A percentile compares a stretch with the other conserved stretches of the same genome.
phyloP scores from a whole-genome alignment of 441 rosid genomes.

The Pelargonium citronellum region DNA sequence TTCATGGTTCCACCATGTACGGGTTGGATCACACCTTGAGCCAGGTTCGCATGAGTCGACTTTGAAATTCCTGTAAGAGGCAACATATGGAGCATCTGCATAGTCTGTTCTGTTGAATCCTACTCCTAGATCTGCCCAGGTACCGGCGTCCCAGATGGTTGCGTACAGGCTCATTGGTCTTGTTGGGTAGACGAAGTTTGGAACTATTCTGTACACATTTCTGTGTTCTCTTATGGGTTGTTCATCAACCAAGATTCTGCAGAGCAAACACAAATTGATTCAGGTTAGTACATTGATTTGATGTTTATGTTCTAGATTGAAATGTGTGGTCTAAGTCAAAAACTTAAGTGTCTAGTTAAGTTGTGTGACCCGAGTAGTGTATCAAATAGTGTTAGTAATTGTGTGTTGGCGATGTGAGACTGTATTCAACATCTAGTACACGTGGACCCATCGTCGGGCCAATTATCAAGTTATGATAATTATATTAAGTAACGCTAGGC shows the following conservation, averaged over 20 bases:
- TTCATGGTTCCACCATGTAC: constrained; percentile 10
- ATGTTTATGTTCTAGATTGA: background rate
- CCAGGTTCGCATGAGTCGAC: constrained; percentile 2
- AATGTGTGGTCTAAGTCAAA: background rate
- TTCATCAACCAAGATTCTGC: constrained; percentile 8
- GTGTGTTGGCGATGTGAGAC: no score
- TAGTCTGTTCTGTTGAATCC: constrained; percentile 4
- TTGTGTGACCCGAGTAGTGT: no score
- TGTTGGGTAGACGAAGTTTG: constrained; percentile 4
- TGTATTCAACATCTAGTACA: no score
- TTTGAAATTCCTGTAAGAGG: constrained; percentile 2
- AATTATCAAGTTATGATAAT: no score
- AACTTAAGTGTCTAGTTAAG: no score
- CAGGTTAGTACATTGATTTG: background rate
- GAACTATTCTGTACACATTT: background rate
- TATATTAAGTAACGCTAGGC: no score
- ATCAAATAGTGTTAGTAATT: no score
- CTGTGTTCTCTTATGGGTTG: constrained; percentile 6
- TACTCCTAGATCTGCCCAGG: constrained; percentile 4
- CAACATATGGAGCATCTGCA: constrained; percentile 7
- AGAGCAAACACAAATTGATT: background rate
- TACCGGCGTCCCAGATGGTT: constrained; percentile 5
- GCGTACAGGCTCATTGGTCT: constrained; percentile 9
- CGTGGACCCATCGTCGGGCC: no score
- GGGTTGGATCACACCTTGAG: background rate